These are phyloP conservation scores for Ceratobasidium sp. DNA, from an alignment of 1,284 basidiomycete species.

Conservation along the genomic window DNA sequence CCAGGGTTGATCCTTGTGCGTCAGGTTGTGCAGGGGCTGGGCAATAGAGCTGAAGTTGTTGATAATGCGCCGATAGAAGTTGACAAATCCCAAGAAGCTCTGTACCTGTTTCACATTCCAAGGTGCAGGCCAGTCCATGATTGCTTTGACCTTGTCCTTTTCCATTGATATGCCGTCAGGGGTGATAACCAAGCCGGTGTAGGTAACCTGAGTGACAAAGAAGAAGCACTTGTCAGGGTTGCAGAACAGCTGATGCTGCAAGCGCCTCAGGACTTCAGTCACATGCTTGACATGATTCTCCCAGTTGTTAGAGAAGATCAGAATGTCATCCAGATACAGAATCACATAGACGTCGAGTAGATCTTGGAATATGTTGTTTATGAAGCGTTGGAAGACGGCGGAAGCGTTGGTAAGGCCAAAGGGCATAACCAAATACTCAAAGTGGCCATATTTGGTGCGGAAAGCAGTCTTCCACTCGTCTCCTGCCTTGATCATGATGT, in stretches of 20 bases:
- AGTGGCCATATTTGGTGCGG: too few species aligned
- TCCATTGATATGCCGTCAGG: too few species aligned
- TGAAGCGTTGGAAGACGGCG: constrained; percentile 57
- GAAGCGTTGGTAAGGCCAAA: constrained; percentile 50
- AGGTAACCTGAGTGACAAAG: constrained; percentile 45
- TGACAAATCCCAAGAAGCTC: too few species aligned
- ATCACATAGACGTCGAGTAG: constrained; percentile 37
- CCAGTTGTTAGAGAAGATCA: constrained; percentile 19
- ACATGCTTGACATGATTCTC: constrained; percentile 20
- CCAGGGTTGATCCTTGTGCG: too few species aligned
- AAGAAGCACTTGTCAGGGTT: constrained; percentile 43
- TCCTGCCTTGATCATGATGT: too few species aligned
- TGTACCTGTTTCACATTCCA: too few species aligned
- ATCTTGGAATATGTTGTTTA: constrained; percentile 45
- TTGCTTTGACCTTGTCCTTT: too few species aligned
- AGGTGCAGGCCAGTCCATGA: too few species aligned
- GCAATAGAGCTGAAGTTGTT: too few species aligned
- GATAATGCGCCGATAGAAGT: too few species aligned
- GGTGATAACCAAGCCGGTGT: constrained; percentile 51
- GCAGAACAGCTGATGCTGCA: constrained; percentile 8
- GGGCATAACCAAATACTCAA: constrained; percentile 60
- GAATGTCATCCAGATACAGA: constrained; percentile 46
- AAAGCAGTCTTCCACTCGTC: too few species aligned
- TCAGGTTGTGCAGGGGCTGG: too few species aligned
- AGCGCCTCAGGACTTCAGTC: constrained; percentile 26